phyloP scores from a whole-genome alignment of 805 yeast genomes.

The Tetrapisispora pingtungensis region DNA sequence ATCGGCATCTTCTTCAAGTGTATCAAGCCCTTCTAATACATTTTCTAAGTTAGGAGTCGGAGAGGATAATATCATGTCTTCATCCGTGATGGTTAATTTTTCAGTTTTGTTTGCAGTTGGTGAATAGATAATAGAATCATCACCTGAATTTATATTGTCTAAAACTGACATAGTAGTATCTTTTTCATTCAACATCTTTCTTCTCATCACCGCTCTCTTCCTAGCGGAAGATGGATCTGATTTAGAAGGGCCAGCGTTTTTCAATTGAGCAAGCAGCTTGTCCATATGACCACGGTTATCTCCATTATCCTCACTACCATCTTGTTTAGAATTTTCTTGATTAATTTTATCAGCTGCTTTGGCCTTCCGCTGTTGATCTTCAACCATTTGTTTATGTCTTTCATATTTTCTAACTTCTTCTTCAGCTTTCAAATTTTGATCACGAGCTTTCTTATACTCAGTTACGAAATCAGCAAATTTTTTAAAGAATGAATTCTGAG shows the following conservation, averaged over 20 bases:
- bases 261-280: conserved; percentile 70
- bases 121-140: conserved; percentile 23
- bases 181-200: conserved; percentile 35
- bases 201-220: conserved; percentile 67
- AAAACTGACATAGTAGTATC: conserved; percentile 9
- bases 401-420: conserved; percentile 73
- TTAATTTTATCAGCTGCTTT: conserved; percentile 7
- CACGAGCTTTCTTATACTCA: conserved; percentile 71
- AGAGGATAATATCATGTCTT: conserved; percentile 1
- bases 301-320: conserved; percentile 10
- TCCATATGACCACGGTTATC: conserved; percentile 59
- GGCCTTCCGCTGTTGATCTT: conserved; percentile 26
- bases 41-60: conserved; percentile 4
- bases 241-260: conserved; percentile 72
- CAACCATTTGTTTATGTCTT: conserved; percentile 51
- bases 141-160: conserved; percentile 18
- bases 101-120: conserved; percentile 8
- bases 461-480: conserved; percentile 71
- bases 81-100: not conserved
- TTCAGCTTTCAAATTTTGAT: conserved; percentile 70
- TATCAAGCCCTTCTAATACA: not conserved
- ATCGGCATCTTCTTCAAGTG: not conserved
- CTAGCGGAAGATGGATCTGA: conserved; percentile 75
- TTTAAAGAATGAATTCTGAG: conserved; percentile 60
- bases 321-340: conserved; percentile 5